Evolutionary conservation across 1,139 yeast species (phyloP).

Genomic region (Candida albicans): DNA sequence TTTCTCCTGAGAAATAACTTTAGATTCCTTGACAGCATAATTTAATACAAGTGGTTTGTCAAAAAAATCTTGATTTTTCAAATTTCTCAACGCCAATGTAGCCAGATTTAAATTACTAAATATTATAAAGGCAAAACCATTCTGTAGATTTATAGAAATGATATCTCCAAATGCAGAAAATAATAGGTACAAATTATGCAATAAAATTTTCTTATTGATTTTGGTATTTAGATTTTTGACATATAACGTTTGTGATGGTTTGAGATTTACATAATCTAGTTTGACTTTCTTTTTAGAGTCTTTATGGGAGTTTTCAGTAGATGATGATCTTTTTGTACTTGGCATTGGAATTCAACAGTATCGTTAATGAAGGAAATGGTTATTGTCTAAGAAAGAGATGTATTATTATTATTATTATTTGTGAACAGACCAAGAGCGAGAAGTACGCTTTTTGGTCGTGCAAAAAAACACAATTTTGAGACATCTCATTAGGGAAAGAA

Average conservation of each 20-base stretch:
- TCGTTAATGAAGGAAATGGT: background rate
- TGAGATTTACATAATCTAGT: slow-evolving; percentile 12
- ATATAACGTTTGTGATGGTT: slow-evolving; percentile 53
- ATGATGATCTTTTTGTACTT: background rate
- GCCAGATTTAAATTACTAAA: slow-evolving; percentile 54
- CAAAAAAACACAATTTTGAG: background rate
- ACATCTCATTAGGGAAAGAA: too few species aligned
- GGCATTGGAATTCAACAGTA: slow-evolving; percentile 1
- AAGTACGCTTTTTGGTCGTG: background rate
- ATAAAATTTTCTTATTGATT: slow-evolving; percentile 45
- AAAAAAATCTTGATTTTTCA: slow-evolving; percentile 53
- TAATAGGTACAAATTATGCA: slow-evolving; percentile 57
- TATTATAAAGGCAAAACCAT: slow-evolving; percentile 80
- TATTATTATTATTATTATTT: too few species aligned
- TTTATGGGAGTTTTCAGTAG: background rate
- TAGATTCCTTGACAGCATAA: slow-evolving; percentile 44
- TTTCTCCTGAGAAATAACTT: slow-evolving; percentile 17
- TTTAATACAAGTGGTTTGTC: slow-evolving; percentile 55
- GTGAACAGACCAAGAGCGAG: too few species aligned
- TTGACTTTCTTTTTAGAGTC: slow-evolving; percentile 10
- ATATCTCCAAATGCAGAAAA: slow-evolving; percentile 72
- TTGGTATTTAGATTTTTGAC: slow-evolving; percentile 67
- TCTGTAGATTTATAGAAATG: slow-evolving; percentile 50
- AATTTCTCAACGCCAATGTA: slow-evolving; percentile 46
- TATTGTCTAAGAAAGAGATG: too few species aligned